Conservation (phyloP, 257 asterid genomes). For the Penstemon newberryi region DNA sequence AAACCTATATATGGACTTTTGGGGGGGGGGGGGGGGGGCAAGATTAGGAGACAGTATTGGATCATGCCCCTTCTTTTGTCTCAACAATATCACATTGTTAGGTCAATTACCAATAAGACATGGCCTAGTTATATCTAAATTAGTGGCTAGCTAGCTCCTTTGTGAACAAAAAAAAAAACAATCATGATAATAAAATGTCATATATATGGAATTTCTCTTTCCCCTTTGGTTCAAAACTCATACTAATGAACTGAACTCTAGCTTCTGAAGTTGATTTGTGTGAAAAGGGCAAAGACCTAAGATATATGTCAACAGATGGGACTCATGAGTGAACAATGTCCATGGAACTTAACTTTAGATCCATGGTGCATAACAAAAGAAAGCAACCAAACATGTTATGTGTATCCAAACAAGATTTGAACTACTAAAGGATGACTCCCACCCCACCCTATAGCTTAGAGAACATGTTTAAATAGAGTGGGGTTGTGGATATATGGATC, state of each 20-base stretch:
- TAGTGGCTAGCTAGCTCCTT: slow-evolving; percentile 2
- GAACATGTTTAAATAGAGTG: too few relatives aligned
- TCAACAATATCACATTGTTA: neutral
- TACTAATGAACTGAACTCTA: slow-evolving; percentile 1
- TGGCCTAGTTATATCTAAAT: neutral
- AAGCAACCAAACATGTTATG: slow-evolving; percentile 47
- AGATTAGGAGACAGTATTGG: slow-evolving; percentile 21
- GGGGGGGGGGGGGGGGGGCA: neutral
- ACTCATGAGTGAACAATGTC: slow-evolving; percentile 40
- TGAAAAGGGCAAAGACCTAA: slow-evolving; percentile 36
- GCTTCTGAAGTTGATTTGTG: neutral
- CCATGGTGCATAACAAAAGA: slow-evolving; percentile 58
- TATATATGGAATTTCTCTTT: neutral
- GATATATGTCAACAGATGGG: slow-evolving; percentile 41
- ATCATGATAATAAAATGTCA: slow-evolving; percentile 18
- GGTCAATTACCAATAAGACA: slow-evolving; percentile 28
- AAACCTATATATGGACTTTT: too few relatives aligned
- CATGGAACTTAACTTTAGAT: slow-evolving; percentile 37
- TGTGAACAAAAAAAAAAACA: slow-evolving; percentile 19
- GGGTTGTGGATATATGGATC: too few relatives aligned
- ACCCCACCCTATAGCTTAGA: too few relatives aligned
- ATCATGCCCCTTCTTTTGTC: neutral
- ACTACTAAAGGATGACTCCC: neutral
- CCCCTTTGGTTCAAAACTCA: slow-evolving; percentile 15
- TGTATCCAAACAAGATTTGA: slow-evolving; percentile 25